A percentile compares a stretch with the other conserved stretches of the same genome.
Conservation (phyloP, 169 alveolate genomes). For the Cryptosporidium parvum region DNA sequence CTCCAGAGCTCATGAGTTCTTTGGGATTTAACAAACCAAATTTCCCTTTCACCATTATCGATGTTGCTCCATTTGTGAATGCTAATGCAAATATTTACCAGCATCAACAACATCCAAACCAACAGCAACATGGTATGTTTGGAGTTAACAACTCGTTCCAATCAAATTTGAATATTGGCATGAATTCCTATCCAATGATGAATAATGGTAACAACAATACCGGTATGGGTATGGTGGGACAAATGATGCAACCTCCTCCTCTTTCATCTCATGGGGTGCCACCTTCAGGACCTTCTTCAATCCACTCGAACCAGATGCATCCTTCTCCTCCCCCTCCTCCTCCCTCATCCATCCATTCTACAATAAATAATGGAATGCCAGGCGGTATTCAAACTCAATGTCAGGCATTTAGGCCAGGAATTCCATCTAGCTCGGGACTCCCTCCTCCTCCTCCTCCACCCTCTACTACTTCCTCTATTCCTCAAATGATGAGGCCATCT, state of each 20-base stretch:
- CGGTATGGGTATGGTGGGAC: constrained; percentile 9
- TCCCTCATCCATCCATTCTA: neutral
- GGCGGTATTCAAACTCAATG: neutral
- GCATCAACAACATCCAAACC: constrained; percentile 34
- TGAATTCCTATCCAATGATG: neutral
- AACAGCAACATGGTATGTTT: neutral
- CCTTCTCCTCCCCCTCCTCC: constrained; percentile 19
- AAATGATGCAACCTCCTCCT: constrained; percentile 23
- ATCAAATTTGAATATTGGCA: neutral
- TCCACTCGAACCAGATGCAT: constrained; percentile 1
- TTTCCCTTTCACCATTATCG: constrained; percentile 78
- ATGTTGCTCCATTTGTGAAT: constrained; percentile 68
- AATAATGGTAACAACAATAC: neutral
- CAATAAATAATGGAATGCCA: neutral
- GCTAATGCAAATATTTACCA: constrained; percentile 1
- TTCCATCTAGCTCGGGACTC: constrained; percentile 1
- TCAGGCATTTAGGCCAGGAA: neutral
- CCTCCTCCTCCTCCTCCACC: constrained; percentile 31
- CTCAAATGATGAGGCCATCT: constrained; percentile 22
- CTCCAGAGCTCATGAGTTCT: constrained; percentile 77
- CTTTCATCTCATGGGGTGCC: neutral
- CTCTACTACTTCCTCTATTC: constrained; percentile 1
- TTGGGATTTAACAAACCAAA: constrained; percentile 72
- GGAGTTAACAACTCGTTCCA: constrained; percentile 10
- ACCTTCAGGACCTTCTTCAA: constrained; percentile 8